Evolutionary conservation across 768 basidiomycete genomes (phyloP).

Genomic region (Sporobolomyces roseus): DNA sequence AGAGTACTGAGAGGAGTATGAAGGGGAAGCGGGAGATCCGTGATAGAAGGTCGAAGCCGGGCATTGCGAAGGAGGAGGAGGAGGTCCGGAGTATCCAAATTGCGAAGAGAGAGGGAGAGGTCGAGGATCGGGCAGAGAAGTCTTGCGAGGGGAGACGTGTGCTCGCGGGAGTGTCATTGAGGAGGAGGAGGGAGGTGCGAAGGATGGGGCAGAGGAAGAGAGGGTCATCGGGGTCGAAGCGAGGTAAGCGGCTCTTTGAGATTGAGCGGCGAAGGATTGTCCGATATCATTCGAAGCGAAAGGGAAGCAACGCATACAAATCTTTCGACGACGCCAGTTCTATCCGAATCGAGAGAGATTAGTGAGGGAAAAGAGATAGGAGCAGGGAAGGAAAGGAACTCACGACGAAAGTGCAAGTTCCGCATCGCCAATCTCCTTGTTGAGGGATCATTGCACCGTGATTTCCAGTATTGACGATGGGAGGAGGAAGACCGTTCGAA

Average conservation of each 20-base stretch:
- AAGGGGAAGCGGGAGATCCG: neutral
- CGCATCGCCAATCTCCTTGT: constrained; percentile 35
- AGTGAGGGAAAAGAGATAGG: neutral
- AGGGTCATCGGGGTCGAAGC: constrained; percentile 12
- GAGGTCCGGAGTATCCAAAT: neutral
- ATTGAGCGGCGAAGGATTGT: constrained; percentile 12
- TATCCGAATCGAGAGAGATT: neutral
- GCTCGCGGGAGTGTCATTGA: no score
- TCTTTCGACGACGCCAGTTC: constrained; percentile 40
- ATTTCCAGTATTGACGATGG: constrained; percentile 40
- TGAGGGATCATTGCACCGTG: constrained; percentile 34
- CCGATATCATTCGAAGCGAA: constrained; percentile 14
- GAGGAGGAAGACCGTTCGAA: neutral
- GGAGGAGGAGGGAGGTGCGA: neutral
- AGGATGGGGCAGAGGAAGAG: neutral
- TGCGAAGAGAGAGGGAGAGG: neutral
- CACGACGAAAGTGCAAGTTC: constrained; percentile 29
- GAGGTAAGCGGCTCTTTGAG: constrained; percentile 8
- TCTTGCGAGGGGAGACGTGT: constrained; percentile 3
- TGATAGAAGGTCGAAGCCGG: no score
- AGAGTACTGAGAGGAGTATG: neutral
- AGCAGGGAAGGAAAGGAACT: neutral
- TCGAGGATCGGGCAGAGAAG: neutral
- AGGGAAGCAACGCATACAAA: constrained; percentile 40
- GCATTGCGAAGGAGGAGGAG: neutral